Evolutionary conservation across 768 basidiomycete genomes (phyloP).

Genomic region (Naganishia antarctica): DNA sequence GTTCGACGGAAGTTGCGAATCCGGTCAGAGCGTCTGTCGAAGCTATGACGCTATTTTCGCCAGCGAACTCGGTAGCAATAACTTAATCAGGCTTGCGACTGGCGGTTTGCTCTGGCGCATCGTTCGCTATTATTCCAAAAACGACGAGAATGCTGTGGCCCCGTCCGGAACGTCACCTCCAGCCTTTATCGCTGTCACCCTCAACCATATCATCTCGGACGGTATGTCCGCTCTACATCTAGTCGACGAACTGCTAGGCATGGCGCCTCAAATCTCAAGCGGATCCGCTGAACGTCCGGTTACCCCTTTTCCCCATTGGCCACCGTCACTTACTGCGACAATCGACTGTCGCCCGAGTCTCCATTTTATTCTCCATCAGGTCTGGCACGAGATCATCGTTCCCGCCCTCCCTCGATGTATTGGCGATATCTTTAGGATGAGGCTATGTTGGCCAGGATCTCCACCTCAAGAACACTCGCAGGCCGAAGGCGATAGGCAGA

Average conservation of each 20-base stretch:
- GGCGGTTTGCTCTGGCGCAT: background rate
- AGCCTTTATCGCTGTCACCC: background rate
- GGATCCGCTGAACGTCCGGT: too few relatives aligned
- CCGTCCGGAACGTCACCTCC: too few relatives aligned
- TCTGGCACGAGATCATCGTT: background rate
- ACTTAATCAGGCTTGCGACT: background rate
- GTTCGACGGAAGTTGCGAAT: background rate
- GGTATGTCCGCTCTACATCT: background rate
- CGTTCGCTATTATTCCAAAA: background rate
- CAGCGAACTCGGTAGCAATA: background rate
- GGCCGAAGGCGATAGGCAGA: background rate
- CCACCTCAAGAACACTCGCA: background rate
- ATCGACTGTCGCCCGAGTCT: conserved; percentile 1
- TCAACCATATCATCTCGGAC: conserved; percentile 1
- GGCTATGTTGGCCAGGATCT: background rate
- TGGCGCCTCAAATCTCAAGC: background rate
- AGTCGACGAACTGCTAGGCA: background rate
- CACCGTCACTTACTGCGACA: background rate
- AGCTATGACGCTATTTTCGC: background rate
- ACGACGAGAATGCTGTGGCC: background rate
- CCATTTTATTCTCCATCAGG: background rate
- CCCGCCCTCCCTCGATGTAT: background rate
- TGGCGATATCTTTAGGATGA: background rate
- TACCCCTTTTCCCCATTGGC: background rate
- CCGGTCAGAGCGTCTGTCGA: background rate